Evolutionary conservation across 2,329 filamentous ascomycete genomes (phyloP).

Genomic region (Trichophyton benhamiae): DNA sequence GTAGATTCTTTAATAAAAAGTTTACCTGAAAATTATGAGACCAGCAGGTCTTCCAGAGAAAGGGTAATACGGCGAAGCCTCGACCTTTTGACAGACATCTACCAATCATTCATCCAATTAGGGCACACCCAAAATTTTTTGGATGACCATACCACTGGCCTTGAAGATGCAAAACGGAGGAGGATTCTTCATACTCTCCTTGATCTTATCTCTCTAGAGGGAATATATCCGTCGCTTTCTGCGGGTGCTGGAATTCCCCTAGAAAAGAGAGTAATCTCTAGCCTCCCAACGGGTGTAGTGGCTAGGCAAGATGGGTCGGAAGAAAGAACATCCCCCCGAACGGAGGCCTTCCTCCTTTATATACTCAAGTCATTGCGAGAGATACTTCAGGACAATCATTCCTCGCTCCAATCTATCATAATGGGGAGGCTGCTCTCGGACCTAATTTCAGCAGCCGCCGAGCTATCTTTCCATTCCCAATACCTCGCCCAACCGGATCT

Average conservation of each 20-base stretch:
- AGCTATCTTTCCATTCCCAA: slow-evolving; percentile 29
- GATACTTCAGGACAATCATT: slow-evolving; percentile 23
- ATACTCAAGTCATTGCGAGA: slow-evolving; percentile 21
- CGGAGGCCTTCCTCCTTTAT: slow-evolving; percentile 22
- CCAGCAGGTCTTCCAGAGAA: slow-evolving; percentile 16
- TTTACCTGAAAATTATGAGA: slow-evolving; percentile 6
- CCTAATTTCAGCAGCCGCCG: slow-evolving; percentile 28
- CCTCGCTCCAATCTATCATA: slow-evolving; percentile 30
- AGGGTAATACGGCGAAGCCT: slow-evolving; percentile 25
- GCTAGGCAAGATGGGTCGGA: slow-evolving; percentile 21
- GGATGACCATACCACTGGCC: slow-evolving; percentile 2
- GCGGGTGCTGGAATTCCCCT: slow-evolving; percentile 33
- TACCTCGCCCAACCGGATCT: slow-evolving; percentile 13
- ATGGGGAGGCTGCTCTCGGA: slow-evolving; percentile 31
- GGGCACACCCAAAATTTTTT: slow-evolving; percentile 5
- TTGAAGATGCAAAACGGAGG: slow-evolving; percentile 33
- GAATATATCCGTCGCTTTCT: slow-evolving; percentile 34
- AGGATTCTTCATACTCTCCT: slow-evolving; percentile 30
- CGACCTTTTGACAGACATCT: slow-evolving; percentile 24
- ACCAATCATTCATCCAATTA: slow-evolving; percentile 24
- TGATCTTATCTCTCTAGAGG: slow-evolving; percentile 34
- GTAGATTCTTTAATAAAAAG: slow-evolving; percentile 23
- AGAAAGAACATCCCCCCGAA: slow-evolving; percentile 7
- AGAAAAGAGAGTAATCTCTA: slow-evolving; percentile 33
- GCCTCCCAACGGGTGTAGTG: slow-evolving; percentile 32